Percentiles rank a stretch among this genome's conserved stretches.
Conservation (phyloP, 306 rosid genomes). For the Ziziphus jujuba region DNA sequence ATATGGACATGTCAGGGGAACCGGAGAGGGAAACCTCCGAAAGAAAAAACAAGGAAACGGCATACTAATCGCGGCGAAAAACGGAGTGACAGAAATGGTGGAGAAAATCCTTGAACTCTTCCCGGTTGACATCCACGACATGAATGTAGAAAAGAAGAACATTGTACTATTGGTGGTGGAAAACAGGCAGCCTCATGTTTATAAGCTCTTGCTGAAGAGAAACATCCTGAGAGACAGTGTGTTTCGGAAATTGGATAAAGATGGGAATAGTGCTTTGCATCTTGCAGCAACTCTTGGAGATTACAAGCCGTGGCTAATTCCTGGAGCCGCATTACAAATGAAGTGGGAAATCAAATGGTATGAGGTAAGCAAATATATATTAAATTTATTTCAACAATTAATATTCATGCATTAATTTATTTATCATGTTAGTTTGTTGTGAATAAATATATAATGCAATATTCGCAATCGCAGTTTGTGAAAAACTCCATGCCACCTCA, state of each 20-base stretch:
- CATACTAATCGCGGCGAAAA: constrained; percentile 58
- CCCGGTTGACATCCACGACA: constrained; percentile 56
- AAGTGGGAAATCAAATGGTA: no score
- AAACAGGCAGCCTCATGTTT: constrained; percentile 56
- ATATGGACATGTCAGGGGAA: neutral
- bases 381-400: no score
- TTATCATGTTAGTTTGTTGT: no score
- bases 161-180: constrained; percentile 58
- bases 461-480: constrained; percentile 31
- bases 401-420: no score
- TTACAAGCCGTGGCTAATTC: constrained; percentile 50
- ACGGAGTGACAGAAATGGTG: constrained; percentile 64
- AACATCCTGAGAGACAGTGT: constrained; percentile 22
- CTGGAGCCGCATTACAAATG: constrained; percentile 63
- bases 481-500: constrained; percentile 49
- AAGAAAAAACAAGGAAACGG: constrained; percentile 28
- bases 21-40: neutral
- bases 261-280: constrained; percentile 61
- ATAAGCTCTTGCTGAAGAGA: constrained; percentile 20
- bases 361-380: no score
- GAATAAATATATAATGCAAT: no score
- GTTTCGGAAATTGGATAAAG: constrained; percentile 41
- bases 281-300: constrained; percentile 55
- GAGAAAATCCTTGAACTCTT: constrained; percentile 40
- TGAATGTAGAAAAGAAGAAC: constrained; percentile 46